Conservation (phyloP, 2,329 filamentous ascomycete genomes). For the Penicillium rolfsii region DNA sequence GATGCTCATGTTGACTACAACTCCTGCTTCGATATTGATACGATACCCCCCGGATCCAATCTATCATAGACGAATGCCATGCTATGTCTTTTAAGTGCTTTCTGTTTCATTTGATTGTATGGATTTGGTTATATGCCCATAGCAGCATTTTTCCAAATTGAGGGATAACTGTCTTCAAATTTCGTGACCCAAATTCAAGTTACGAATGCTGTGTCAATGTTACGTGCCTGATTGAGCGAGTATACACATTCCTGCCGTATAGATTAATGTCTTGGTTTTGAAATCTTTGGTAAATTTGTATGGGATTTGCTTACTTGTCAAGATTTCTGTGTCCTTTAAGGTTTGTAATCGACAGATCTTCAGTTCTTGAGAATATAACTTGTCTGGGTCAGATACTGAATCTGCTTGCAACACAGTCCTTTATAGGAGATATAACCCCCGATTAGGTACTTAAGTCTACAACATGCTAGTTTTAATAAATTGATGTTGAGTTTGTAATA, state of each 20-base stretch:
- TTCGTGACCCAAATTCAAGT: background rate
- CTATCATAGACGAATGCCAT: constrained; percentile 29
- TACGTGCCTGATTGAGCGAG: no score
- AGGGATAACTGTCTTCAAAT: background rate
- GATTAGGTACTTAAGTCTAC: no score
- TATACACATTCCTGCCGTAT: no score
- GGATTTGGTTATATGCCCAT: constrained; percentile 4
- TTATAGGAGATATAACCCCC: background rate
- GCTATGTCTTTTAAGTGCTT: constrained; percentile 13
- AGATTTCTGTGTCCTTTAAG: background rate
- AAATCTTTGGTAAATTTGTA: no score
- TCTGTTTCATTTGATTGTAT: constrained; percentile 3
- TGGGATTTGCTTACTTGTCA: background rate
- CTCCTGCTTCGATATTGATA: constrained; percentile 23
- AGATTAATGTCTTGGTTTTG: no score
- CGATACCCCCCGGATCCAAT: constrained; percentile 24
- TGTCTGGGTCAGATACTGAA: no score
- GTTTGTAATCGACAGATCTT: no score
- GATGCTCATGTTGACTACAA: constrained; percentile 10
- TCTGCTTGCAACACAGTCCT: no score
- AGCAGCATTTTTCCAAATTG: constrained; percentile 15
- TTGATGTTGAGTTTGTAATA: no score
- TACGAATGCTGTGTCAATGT: no score
- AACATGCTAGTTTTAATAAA: no score
- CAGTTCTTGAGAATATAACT: no score